Base-by-base conservation (phyloP, 805 yeast species). In the Pichia californica region DNA sequence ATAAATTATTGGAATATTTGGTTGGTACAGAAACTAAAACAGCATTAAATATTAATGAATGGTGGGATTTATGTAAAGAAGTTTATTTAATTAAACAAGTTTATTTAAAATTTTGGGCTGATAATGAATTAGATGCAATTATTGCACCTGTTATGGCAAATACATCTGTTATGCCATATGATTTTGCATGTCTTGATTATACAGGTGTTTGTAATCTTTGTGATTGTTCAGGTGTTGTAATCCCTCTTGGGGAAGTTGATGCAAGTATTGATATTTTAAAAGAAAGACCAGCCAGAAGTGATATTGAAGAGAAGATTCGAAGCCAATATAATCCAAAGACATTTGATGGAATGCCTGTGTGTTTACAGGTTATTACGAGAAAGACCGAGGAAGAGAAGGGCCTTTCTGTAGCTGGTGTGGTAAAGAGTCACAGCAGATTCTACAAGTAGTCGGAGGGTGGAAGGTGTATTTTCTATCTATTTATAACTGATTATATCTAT, bases 361-460 rank as follows among this genome's bases (percentile, higher is more conserved):
- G 79, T 16, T 62, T 83, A n/a, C 88, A 82, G 58, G 62, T 83
- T 26, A 76, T 81, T 4, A 78, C 83, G n/a, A 68, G 69, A 45
- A 69, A 76, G 41, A 65, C 70, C 16, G 73, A 78, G 52, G 89
- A 82, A 51, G 88, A 82, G 53, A 79, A 78, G 55, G 75, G 52
- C 11, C 25, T 54, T 9, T 27, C 30, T 4, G 46, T 51, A n/a
- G 52, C 59, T 11, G 34, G 43, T 14, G 13, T 43, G 3, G 25
- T 38, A 28, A 38, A 25, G 34, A 19, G 16, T 11, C 7, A 9
- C 6, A 20, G 32, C 15, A 28, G 32, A 26, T 19, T 19, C 21
- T 37, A 28, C 13, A 9, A 21, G 7, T 33, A 33, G 15, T n/a
- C n/a, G n/a, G n/a, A n/a, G n/a, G n/a, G n/a, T n/a, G n/a, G n/a